phyloP scores from a whole-genome alignment of 2,329 filamentous ascomycete species.

The Diatrype stigma region DNA sequence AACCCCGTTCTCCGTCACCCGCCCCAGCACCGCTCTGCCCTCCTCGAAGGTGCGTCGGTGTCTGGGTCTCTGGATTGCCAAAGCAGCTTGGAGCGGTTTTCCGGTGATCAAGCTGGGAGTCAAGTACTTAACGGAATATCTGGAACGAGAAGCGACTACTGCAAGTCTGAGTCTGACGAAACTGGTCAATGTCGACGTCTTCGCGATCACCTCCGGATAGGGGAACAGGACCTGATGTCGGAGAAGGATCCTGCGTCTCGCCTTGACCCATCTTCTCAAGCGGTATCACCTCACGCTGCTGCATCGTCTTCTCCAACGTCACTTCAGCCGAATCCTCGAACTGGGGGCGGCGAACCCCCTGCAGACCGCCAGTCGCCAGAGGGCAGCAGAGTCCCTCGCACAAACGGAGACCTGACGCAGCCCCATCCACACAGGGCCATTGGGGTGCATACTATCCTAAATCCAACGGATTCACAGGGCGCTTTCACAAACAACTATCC shows the following conservation, averaged over 20 bases:
- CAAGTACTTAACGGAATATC: constrained; percentile 21
- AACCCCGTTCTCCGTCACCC: constrained; percentile 24
- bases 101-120: constrained; percentile 21
- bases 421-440: constrained; percentile 31
- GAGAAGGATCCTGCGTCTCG: constrained; percentile 55
- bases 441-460: constrained; percentile 41
- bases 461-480: constrained; percentile 33
- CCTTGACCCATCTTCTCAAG: constrained; percentile 48
- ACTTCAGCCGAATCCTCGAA: constrained; percentile 23
- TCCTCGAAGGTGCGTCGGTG: constrained; percentile 24
- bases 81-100: constrained; percentile 17
- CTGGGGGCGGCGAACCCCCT: constrained; percentile 27
- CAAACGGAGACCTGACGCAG: constrained; percentile 25
- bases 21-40: constrained; percentile 27
- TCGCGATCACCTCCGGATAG: constrained; percentile 46
- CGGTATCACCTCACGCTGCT: constrained; percentile 39
- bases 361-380: constrained; percentile 24
- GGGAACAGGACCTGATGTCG: constrained; percentile 62
- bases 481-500: constrained; percentile 1
- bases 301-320: constrained; percentile 24
- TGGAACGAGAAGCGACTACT: constrained; percentile 24
- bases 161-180: constrained; percentile 20
- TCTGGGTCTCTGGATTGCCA: constrained; percentile 20
- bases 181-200: constrained; percentile 55
- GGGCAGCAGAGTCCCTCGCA: constrained; percentile 19